Evolutionary conservation across 805 yeast species (phyloP).

Genomic region (Babjeviella inositovora): DNA sequence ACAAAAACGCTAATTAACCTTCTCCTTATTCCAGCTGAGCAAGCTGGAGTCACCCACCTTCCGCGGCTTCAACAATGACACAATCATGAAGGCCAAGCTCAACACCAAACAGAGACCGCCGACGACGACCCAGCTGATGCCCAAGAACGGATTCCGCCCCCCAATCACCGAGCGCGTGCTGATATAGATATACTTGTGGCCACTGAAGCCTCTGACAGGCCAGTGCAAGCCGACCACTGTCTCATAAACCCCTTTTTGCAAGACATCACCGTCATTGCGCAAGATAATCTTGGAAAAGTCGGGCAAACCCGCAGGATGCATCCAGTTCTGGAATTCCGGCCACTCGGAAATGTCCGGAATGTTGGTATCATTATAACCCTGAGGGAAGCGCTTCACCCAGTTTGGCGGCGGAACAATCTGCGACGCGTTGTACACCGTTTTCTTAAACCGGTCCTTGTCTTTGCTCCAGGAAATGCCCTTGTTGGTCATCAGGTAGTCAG

Average conservation of each 20-base stretch:
- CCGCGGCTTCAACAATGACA: constrained; percentile 51
- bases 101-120: constrained; percentile 55
- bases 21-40: constrained; percentile 56
- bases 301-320: constrained; percentile 69
- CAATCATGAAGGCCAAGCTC: constrained; percentile 30
- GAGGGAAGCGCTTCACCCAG: constrained; percentile 55
- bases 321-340: constrained; percentile 73
- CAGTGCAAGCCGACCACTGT: constrained; percentile 57
- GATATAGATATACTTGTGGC: constrained; percentile 49
- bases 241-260: constrained; percentile 46
- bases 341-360: constrained; percentile 53
- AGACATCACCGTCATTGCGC: constrained; percentile 39
- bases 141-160: constrained; percentile 61
- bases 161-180: constrained; percentile 64
- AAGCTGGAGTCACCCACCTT: constrained; percentile 56
- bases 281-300: constrained; percentile 48
- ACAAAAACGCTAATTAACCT: constrained; percentile 1
- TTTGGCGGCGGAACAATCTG: constrained; percentile 76
- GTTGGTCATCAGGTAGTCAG: constrained; percentile 24
- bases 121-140: constrained; percentile 58
- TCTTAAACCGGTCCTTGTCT: constrained; percentile 46
- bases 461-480: constrained; percentile 60
- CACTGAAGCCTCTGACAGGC: constrained; percentile 58
- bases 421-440: constrained; percentile 38
- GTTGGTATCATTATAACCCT: constrained; percentile 58